phyloP scores from a whole-genome alignment of 805 yeast species.

The Kodamaea lidongshanica region DNA sequence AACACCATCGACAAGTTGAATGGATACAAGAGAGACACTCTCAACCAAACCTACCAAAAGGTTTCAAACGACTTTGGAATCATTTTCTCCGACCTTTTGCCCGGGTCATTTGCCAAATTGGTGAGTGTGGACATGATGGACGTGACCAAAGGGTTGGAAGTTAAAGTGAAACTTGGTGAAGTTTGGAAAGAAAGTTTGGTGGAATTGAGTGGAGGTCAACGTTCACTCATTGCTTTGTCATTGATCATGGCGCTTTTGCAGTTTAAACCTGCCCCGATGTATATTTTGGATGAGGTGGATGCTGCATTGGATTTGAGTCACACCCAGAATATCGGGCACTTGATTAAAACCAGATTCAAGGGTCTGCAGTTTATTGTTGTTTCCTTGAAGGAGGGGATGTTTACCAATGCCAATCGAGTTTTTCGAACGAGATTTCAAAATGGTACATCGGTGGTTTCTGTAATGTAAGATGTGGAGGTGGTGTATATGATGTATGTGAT shows the following conservation, averaged over 20 bases:
- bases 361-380: constrained; percentile 97
- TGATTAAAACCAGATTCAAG: constrained; percentile 89
- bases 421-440: constrained; percentile 93
- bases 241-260: constrained; percentile 86
- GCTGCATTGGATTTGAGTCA: constrained; percentile 97
- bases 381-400: constrained; percentile 96
- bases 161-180: constrained; percentile 80
- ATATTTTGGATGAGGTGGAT: constrained; percentile 94
- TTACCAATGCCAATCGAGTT: constrained; percentile 91
- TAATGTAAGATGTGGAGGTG: constrained; percentile 45
- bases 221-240: constrained; percentile 89
- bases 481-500: too few species aligned
- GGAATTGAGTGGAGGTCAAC: constrained; percentile 94
- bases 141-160: constrained; percentile 85
- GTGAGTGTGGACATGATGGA: constrained; percentile 77
- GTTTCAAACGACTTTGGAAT: constrained; percentile 87
- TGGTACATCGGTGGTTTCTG: constrained; percentile 88
- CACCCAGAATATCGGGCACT: constrained; percentile 94
- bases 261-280: constrained; percentile 98
- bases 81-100: constrained; percentile 81
- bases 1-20: constrained; percentile 80
- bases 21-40: constrained; percentile 76
- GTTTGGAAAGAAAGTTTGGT: constrained; percentile 96
- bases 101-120: constrained; percentile 83
- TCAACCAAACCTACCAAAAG: constrained; percentile 77